Base-by-base conservation (phyloP, 345 rosid genomes). In the Acer campestre region DNA sequence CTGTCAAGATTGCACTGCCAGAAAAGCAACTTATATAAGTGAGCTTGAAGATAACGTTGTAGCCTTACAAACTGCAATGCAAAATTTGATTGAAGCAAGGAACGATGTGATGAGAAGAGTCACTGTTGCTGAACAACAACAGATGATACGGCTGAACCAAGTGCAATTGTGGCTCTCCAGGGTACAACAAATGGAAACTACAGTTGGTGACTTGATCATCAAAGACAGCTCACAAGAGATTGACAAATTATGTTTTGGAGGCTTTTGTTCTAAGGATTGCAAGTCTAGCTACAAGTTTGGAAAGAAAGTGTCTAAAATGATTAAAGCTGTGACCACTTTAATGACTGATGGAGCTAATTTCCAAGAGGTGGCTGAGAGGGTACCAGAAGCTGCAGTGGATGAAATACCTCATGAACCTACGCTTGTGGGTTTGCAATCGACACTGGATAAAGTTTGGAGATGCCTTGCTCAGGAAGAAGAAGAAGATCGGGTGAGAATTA, bases 221-320 rank as follows among this genome's bases (percentile, higher is more conserved):
- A 51, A 9, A 64, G 17, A 27, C 20, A 29, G 77, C 44, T 7
- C 29, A 7, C 18, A 5, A 29, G 20, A 74, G 7, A 35, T 49
- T 64, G 48, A 64, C 10, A 29, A 49, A 29, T 18, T 63, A 4
- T 64, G 77, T 46, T 61, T 64, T 11, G 46, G 25, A 10, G 49
- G 69, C n/a, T 63, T 5, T 10, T 63, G 62, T 74, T 51, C 70
- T 17, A 20, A 29, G 58, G 64, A 35, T 48, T 63, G 14, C 49
- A 17, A 6, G 11, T 74, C 70, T 17, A 49, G 70, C 76, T 73
- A 65, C 46, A 74, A 51, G 42, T 61, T 40, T 6, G 76, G 76
- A 40, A 73, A 44, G 18, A 16, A 49, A 29, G 48, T 74, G 2
- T 18, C 38, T 9, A 9, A 64, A 35, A n/a, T n/a, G 4, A n/a